Evolutionary conservation across 306 rosid species (phyloP), one percentile per base, ranked within the genome.

Genomic region (Castanopsis chinensis): DNA sequence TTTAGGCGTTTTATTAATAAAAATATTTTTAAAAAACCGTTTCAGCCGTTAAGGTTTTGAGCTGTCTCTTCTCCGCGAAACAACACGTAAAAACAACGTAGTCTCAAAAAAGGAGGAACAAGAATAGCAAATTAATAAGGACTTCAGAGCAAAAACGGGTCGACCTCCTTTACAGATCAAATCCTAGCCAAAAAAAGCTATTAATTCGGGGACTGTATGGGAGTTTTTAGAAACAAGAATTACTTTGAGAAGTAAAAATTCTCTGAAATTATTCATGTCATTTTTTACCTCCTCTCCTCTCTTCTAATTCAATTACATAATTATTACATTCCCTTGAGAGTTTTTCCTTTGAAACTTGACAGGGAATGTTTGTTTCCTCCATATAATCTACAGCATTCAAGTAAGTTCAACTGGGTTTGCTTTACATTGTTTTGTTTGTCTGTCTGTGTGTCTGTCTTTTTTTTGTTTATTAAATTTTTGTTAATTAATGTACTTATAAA

Each of bases 271-370:
- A 61, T 49, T 49, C n/a, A 67, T 78, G 74, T 57, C 43, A 58
- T 57, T 78, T 67, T 35, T 68, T 45, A 55, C 74, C 64, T 76
- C 41, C 76, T 57, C 11, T 73, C 56, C 49, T 35, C 70, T 61
- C 30, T 21, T 77, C 60, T 56, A 37, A 37, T 37, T 7, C 45
- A 2, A 37, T 37, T 37, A 37, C 45, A 7, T 37, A 37, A 37
- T 64, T 76, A 60, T 45, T 53, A 45, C 90, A 89, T 86, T 86
- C 89, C 90, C 88, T 80, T 19, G 84, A 81, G 76, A 81, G 79
- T 83, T 91, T 63, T 81, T 27, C 21, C 35, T 23, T 21, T 10
- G 70, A 82, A 81, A 83, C 78, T 76, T 78, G 71, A 82, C 33
- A 81, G 90, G 92, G 94, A 80, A 87, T 87, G 91, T 80, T 18